These are phyloP conservation scores for Neoarthrinium moseri DNA, from an alignment of 2,329 filamentous ascomycete species.

Conservation along the genomic window DNA sequence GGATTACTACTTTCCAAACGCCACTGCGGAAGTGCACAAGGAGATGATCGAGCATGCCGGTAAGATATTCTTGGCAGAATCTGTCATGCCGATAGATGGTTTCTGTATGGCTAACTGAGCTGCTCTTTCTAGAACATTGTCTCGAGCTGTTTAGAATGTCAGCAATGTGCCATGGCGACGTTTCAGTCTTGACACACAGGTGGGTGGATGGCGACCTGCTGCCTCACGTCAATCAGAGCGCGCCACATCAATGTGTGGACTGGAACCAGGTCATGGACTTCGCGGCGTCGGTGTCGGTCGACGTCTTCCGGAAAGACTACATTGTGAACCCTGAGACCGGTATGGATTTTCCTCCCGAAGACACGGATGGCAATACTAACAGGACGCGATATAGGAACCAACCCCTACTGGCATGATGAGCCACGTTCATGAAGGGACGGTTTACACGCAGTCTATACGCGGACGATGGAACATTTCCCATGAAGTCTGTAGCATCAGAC, in stretches of 20 bases:
- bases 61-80: too few relatives aligned
- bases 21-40: too few relatives aligned
- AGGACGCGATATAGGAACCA: not conserved
- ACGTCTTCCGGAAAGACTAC: constrained; percentile 23
- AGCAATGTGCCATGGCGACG: constrained; percentile 7
- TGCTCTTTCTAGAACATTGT: constrained; percentile 5
- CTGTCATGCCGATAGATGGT: too few relatives aligned
- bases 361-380: not conserved
- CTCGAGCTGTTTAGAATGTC: constrained; percentile 3
- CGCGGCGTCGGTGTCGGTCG: not conserved
- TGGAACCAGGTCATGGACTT: constrained; percentile 3
- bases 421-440: too few relatives aligned
- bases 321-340: constrained; percentile 41
- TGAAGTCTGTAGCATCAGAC: too few relatives aligned
- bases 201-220: constrained; percentile 1
- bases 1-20: too few relatives aligned
- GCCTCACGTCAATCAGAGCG: constrained; percentile 4
- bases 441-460: too few relatives aligned
- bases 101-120: not conserved
- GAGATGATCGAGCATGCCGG: too few relatives aligned
- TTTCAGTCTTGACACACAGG: constrained; percentile 3
- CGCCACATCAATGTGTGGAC: constrained; percentile 8
- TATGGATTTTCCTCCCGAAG: constrained; percentile 20
- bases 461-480: too few relatives aligned
- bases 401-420: not conserved